phyloP scores from a whole-genome alignment of 441 rosid genomes.

The Aleurites moluccanus region DNA sequence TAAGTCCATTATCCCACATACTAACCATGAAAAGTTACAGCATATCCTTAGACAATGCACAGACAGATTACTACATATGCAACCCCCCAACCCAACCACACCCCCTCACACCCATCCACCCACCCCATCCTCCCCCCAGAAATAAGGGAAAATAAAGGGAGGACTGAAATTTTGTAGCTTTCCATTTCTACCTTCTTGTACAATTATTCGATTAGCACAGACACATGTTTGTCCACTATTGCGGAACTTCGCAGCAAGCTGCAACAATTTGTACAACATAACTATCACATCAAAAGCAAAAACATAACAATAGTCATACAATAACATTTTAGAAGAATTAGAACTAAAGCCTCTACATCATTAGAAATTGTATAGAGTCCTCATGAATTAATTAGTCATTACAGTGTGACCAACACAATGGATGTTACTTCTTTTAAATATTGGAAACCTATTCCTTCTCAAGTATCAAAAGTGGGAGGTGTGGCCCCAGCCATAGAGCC shows the following conservation, averaged over 20 bases:
- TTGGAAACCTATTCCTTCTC: not conserved
- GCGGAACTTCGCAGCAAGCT: constrained; percentile 96
- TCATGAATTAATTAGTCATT: not conserved
- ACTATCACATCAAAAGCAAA: constrained; percentile 9
- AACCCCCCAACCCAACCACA: not conserved
- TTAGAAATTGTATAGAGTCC: not conserved
- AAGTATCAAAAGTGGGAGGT: not conserved
- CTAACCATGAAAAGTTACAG: not conserved
- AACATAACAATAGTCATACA: not conserved
- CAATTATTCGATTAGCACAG: constrained; percentile 87
- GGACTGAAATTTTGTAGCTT: not conserved
- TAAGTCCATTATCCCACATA: too few species aligned
- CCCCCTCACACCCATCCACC: not conserved
- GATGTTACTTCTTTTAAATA: not conserved
- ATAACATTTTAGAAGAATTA: not conserved
- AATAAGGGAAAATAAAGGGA: not conserved
- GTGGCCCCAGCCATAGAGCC: not conserved
- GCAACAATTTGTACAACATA: constrained; percentile 32
- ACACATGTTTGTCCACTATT: constrained; percentile 99
- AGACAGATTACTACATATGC: not conserved
- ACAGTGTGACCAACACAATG: not conserved
- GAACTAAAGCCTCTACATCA: not conserved
- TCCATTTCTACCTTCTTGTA: constrained; percentile 82
- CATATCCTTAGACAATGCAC: not conserved
- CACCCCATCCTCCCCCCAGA: not conserved